Evolutionary conservation across 768 basidiomycete species (phyloP), one percentile per base, ranked within the genome.

Genomic region (Podaxis carcinomalis): DNA sequence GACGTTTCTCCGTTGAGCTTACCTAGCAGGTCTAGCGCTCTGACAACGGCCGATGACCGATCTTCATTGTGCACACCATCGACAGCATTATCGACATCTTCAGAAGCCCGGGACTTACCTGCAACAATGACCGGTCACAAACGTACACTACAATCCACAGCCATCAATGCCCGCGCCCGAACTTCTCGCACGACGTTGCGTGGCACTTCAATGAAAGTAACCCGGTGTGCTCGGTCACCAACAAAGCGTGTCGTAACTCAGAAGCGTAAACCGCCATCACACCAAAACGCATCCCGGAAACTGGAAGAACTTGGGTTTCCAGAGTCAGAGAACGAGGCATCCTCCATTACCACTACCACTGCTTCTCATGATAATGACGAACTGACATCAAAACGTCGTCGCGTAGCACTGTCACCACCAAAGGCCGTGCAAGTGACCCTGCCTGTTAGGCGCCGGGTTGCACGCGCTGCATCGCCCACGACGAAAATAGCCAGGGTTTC

Each of bases 61-160:
- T 75, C 75, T 4, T 70, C 79, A 27, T 65, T 78, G 51, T 70
- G 72, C n/a, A 74, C 75, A 7, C 70, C 73, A 5, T 79, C 78
- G 3, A 78, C 78, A 11, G 81, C 78, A 51, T 83, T 81, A 10
- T 67, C 71, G 11, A 64, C 65, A 14, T 72, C 75, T 23, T 68
- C 72, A 42, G 52, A 49, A 6, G 35, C 23, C 5, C 27, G 32
- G 9, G 16, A 10, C 7, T 11, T 16, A 5, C 59, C 32, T 28
- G 35, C 59, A 23, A 49, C n/a, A 1, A 32, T 49, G 1, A 14
- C 53, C 36, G 44, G 52, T n/a, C 40, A 28, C 9, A 61, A 61
- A 54, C 19, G 59, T 47, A 16, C 36, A 14, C 32, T 54, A 36
- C 59, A 61, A 27, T 40, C 59, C 5, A 32, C 50, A 7, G 21